phyloP scores from a whole-genome alignment of 2,329 filamentous ascomycete genomes.

The Diaporthe eres region DNA sequence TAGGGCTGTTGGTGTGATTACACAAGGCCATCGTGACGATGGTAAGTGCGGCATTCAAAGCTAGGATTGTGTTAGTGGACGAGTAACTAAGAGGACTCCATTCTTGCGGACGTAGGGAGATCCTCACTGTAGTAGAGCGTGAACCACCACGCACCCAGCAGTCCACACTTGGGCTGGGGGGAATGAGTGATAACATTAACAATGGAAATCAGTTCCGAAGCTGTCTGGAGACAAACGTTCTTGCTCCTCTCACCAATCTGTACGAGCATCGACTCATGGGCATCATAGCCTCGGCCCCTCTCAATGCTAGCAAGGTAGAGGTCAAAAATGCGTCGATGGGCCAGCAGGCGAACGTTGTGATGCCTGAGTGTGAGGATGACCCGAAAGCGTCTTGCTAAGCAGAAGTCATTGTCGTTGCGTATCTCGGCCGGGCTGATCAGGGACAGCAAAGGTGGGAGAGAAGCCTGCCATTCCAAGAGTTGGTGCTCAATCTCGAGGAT shows the following conservation, averaged over 20 bases:
- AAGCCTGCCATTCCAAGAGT: slow-evolving; percentile 54
- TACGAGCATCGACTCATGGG: slow-evolving; percentile 41
- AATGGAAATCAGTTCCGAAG: slow-evolving; percentile 45
- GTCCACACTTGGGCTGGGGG: slow-evolving; percentile 36
- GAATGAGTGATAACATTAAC: slow-evolving; percentile 43
- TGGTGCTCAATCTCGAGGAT: slow-evolving; percentile 56
- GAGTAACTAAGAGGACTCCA: not conserved
- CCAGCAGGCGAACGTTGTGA: slow-evolving; percentile 51
- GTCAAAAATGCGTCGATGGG: slow-evolving; percentile 50
- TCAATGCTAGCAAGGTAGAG: slow-evolving; percentile 43
- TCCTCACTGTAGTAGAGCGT: slow-evolving; percentile 50
- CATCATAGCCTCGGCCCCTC: slow-evolving; percentile 21
- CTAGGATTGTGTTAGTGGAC: slow-evolving; percentile 20
- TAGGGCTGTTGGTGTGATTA: slow-evolving; percentile 31
- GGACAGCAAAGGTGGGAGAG: slow-evolving; percentile 49
- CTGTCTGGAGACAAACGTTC: slow-evolving; percentile 45
- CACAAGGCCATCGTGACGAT: slow-evolving; percentile 41
- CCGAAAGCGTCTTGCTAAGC: slow-evolving; percentile 51
- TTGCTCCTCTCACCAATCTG: slow-evolving; percentile 45
- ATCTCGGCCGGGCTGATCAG: slow-evolving; percentile 48
- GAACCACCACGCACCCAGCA: slow-evolving; percentile 52
- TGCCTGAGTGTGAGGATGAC: slow-evolving; percentile 56
- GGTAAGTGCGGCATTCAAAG: slow-evolving; percentile 44
- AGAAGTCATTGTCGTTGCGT: slow-evolving; percentile 40
- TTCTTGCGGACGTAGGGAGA: not conserved